Evolutionary conservation across 805 yeast species (phyloP), one percentile per base, ranked within the genome.

Genomic region (Candida xiaguanensis): DNA sequence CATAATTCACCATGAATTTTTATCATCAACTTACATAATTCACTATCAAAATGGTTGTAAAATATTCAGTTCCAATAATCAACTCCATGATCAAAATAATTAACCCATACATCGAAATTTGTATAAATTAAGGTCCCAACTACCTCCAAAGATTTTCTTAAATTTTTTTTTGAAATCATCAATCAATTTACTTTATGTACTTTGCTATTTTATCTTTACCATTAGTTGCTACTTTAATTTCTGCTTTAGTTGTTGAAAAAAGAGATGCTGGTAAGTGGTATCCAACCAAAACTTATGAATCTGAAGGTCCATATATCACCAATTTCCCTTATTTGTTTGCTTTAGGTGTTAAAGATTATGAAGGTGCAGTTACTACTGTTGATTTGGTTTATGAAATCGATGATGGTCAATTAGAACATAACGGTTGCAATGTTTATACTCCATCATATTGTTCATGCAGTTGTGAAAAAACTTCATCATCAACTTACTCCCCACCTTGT

Each of bases 401-500:
- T 17, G 37, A 34, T 25, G 37, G 37, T 16, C 37, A 34, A 34
- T 24, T 34, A 18, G 37, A 34, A 13, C 25, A 34, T 15, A 19
- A 25, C 22, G 37, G 25, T 16, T 27, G 22, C 22, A 23, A 36
- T 33, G 19, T 14, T 12, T 26, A 19, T 19, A 5, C 31, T 32
- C 26, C 40, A 31, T 31, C 32, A n/a, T n/a, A n/a, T n/a, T n/a
- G n/a, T n/a, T n/a, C n/a, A n/a, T n/a, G n/a, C n/a, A n/a, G n/a
- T n/a, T n/a, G n/a, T n/a, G n/a, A n/a, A n/a, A n/a, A n/a, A n/a
- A n/a, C n/a, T n/a, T n/a, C n/a, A n/a, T n/a, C n/a, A n/a, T n/a
- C 17, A 13, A 7, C 17, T 28, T 13, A 11, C 9, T 11, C 14
- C n/a, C 29, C 29, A 26, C 29, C 29, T 26, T 26, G 29, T 26